A percentile compares a stretch with the other conserved stretches of the same genome.
Evolutionary conservation across 2,329 filamentous ascomycete genomes (phyloP).

Genomic region (Coniochaeta hoffmannii): DNA sequence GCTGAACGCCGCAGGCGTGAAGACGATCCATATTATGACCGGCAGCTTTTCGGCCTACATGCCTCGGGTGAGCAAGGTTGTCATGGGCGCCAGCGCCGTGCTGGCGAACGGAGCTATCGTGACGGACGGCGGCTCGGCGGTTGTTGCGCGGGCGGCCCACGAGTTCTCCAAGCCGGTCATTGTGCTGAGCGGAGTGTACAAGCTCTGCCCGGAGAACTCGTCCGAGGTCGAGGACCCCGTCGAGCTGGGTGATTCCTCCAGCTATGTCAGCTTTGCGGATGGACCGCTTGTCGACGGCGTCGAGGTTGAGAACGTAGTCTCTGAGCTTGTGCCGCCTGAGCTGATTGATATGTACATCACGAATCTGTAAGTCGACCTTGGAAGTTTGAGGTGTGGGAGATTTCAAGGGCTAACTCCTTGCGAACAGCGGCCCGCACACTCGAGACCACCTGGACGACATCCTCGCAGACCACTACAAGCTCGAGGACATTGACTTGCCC

Average conservation of each 20-base stretch:
- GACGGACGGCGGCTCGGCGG: slow-evolving; percentile 73
- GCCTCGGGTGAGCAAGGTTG: slow-evolving; percentile 91
- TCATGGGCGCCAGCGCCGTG: slow-evolving; percentile 80
- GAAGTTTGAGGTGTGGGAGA: neutral
- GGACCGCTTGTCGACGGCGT: slow-evolving; percentile 71
- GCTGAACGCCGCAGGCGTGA: slow-evolving; percentile 68
- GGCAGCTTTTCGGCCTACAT: slow-evolving; percentile 87
- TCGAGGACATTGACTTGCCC: slow-evolving; percentile 61
- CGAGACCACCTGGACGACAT: slow-evolving; percentile 67
- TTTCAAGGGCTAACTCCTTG: slow-evolving; percentile 3
- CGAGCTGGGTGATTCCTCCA: slow-evolving; percentile 77
- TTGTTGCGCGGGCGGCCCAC: slow-evolving; percentile 78
- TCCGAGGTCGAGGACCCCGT: slow-evolving; percentile 76
- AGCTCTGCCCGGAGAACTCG: slow-evolving; percentile 83
- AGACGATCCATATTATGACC: slow-evolving; percentile 77
- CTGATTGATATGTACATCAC: slow-evolving; percentile 20
- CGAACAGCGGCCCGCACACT: slow-evolving; percentile 55
- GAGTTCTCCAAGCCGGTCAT: slow-evolving; percentile 79
- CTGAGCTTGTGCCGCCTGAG: slow-evolving; percentile 17
- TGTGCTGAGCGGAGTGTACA: slow-evolving; percentile 86
- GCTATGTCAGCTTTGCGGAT: slow-evolving; percentile 70
- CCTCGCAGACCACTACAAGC: slow-evolving; percentile 68
- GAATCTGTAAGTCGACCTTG: slow-evolving; percentile 30
- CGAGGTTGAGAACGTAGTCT: slow-evolving; percentile 23
- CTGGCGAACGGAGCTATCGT: slow-evolving; percentile 83